Base-by-base conservation (phyloP, 805 yeast species). In the Cyberlindnera xylosilytica region DNA sequence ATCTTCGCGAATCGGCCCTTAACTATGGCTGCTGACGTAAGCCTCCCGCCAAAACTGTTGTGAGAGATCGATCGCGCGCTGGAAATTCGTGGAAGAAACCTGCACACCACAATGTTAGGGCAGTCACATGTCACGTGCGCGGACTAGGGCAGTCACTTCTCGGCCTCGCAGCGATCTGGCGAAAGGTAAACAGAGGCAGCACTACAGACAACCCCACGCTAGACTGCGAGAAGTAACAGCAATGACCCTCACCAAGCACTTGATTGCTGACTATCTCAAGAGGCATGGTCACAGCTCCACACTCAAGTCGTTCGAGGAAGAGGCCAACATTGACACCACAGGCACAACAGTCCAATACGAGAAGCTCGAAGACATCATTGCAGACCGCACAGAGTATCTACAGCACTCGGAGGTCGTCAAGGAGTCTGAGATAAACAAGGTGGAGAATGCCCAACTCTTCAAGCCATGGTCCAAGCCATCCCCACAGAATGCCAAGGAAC, bases 251-350 rank as follows among this genome's bases (percentile, higher is more conserved):
- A 56, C 65, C 2, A 59, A 63, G 16, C 51, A 64, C 2, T 58
- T 82, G 24, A 66, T 84, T 11, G 88, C 86, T 0, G 77, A 79
- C 23, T 83, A 75, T 49, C 66, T 84, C n/a, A 58, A 68, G 22
- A 62, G 69, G n/a, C 68, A 77, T 22, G 75, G 77, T 1, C 71
- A 69, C 36, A 46, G 42, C 1, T 64, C 63, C 1, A 76, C 90
- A 0, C 59, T 81, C 12, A 54, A 60, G n/a, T 53, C 64, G 3
- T 75, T 82, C 36, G 74, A 79, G 22, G 46, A 42, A 18, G 33
- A 38, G 39, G 20, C 42, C 26, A 41, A 37, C 6, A 26, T 38
- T 9, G 20, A 31, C 6, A 37, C 30, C n/a, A 34, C n/a, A 17
- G 20, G 36, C 9, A n/a, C 47, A 4, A 34, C 33, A 5, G 38